Conservation (phyloP, 1,284 basidiomycete species). For the Xanthoconium separans region DNA sequence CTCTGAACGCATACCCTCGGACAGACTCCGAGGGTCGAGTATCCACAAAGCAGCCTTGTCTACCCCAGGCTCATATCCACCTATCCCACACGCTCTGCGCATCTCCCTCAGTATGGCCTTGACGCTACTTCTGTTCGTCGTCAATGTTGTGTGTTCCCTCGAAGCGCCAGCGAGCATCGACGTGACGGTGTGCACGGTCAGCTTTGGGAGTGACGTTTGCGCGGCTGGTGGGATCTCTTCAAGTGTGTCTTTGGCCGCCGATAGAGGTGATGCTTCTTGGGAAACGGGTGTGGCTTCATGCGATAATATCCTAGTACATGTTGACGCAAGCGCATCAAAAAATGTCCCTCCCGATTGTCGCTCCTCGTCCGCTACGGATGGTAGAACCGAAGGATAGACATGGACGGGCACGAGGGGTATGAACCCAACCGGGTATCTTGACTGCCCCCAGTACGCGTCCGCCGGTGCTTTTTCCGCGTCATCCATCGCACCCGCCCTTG, state of each 20-base stretch:
- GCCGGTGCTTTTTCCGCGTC: neutral
- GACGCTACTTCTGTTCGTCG: constrained; percentile 76
- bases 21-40: constrained; percentile 71
- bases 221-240: constrained; percentile 5
- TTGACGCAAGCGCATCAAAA: constrained; percentile 44
- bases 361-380: neutral
- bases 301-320: constrained; percentile 52
- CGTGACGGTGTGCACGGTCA: constrained; percentile 57
- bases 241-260: neutral
- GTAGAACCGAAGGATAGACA: constrained; percentile 39
- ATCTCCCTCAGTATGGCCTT: constrained; percentile 64
- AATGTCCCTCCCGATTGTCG: constrained; percentile 27
- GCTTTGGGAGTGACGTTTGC: constrained; percentile 50
- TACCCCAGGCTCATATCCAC: constrained; percentile 1
- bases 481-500: neutral
- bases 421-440: constrained; percentile 52
- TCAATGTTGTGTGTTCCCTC: constrained; percentile 78
- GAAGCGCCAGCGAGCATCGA: constrained; percentile 68
- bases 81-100: constrained; percentile 2
- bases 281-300: constrained; percentile 40
- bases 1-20: constrained; percentile 68
- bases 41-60: constrained; percentile 62
- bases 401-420: constrained; percentile 58
- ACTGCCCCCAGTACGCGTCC: constrained; percentile 57
- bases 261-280: no score